Conservation (phyloP, 2,329 filamentous ascomycete genomes). For the Drechslerella dactyloides region DNA sequence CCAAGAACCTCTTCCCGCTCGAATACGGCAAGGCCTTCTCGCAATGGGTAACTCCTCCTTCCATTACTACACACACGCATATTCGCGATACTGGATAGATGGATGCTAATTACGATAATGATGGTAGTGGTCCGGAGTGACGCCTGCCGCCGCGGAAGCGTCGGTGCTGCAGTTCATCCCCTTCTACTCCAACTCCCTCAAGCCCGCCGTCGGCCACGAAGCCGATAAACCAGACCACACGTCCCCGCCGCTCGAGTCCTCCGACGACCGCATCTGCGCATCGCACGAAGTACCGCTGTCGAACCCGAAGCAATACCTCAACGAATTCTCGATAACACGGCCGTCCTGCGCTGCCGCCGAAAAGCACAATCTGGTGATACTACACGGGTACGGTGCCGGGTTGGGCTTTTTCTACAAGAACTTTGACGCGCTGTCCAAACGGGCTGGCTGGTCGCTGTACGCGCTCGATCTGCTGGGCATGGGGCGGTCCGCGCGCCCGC, state of each 20-base stretch:
- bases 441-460: conserved; percentile 84
- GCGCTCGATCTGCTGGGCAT: conserved; percentile 95
- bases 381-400: conserved; percentile 95
- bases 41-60: conserved; percentile 76
- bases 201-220: conserved; percentile 48
- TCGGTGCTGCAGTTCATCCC: conserved; percentile 86
- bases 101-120: neutral
- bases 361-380: conserved; percentile 75
- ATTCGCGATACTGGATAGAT: no score
- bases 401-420: conserved; percentile 99
- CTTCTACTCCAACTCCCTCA: conserved; percentile 60
- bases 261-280: conserved; percentile 80
- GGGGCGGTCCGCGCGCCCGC: conserved; percentile 83
- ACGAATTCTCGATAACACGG: conserved; percentile 90
- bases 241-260: conserved; percentile 68
- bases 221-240: conserved; percentile 56
- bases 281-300: conserved; percentile 82
- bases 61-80: no score
- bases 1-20: conserved; percentile 71
- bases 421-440: conserved; percentile 82
- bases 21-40: conserved; percentile 89
- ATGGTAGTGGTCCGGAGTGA: conserved; percentile 79
- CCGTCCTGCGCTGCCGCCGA: conserved; percentile 57
- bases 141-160: conserved; percentile 83
- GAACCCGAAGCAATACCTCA: conserved; percentile 84